These are phyloP conservation scores for Vanrija sp. DNA, from an alignment of 1,284 basidiomycete species.

Conservation along the genomic window DNA sequence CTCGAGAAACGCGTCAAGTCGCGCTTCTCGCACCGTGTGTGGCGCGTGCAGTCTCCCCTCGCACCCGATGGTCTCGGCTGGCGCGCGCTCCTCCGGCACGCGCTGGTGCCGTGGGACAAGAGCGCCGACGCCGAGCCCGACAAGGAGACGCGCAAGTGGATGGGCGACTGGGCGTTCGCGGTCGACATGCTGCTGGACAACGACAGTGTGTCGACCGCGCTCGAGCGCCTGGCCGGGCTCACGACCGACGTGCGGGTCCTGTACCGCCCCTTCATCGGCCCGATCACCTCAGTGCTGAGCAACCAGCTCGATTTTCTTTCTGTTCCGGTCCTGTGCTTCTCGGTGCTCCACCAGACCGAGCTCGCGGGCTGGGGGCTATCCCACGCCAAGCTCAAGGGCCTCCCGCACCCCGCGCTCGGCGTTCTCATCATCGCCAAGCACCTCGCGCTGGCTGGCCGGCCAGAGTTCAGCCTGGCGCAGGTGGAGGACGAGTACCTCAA, in stretches of 20 bases:
- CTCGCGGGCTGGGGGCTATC: conserved; percentile 36
- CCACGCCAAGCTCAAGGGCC: conserved; percentile 20
- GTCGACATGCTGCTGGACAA: conserved; percentile 53
- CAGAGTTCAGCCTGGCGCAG: conserved; percentile 54
- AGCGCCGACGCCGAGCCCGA: conserved; percentile 33
- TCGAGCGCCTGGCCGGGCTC: conserved; percentile 60
- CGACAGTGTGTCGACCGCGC: conserved; percentile 24
- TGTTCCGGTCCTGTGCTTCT: conserved; percentile 16
- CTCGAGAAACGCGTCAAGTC: conserved; percentile 94
- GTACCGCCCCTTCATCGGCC: conserved; percentile 56
- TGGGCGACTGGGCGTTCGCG: conserved; percentile 56
- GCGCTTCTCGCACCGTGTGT: conserved; percentile 84
- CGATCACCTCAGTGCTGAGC: conserved; percentile 28
- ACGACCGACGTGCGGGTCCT: conserved; percentile 65
- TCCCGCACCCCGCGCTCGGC: conserved; percentile 45
- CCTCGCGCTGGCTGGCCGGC: conserved; percentile 64
- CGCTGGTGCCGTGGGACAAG: conserved; percentile 49
- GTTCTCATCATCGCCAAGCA: conserved; percentile 57
- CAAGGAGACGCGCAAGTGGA: conserved; percentile 52
- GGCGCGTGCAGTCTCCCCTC: conserved; percentile 65
- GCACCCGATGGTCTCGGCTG: conserved; percentile 53
- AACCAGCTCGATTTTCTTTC: conserved; percentile 26
- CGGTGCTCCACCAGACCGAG: conserved; percentile 36
- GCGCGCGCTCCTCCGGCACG: conserved; percentile 52
- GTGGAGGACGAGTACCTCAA: conserved; percentile 48